These are phyloP conservation scores for Phoma sp. DNA, from an alignment of 2,329 filamentous ascomycete genomes.

Conservation along the genomic window DNA sequence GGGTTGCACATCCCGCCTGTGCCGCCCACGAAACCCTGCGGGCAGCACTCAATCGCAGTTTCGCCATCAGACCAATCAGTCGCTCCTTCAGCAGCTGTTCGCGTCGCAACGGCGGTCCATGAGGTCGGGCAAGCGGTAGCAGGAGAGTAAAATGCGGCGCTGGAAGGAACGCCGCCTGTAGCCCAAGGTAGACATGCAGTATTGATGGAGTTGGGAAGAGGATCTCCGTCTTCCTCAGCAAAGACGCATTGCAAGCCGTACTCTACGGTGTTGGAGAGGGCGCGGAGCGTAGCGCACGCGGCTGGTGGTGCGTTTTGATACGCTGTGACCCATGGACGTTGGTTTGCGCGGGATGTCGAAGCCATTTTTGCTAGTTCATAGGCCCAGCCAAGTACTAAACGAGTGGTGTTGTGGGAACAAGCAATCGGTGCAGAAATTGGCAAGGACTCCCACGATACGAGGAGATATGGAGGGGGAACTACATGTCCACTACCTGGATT, in stretches of 20 bases:
- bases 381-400: background rate
- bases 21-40: conserved; percentile 26
- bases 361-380: conserved; percentile 15
- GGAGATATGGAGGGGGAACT: background rate
- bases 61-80: conserved; percentile 28
- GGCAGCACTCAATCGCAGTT: conserved; percentile 33
- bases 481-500: background rate
- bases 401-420: background rate
- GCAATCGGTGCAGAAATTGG: too few relatives aligned
- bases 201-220: conserved; percentile 82
- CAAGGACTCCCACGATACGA: too few relatives aligned
- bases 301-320: conserved; percentile 24
- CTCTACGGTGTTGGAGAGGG: conserved; percentile 15
- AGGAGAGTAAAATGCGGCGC: conserved; percentile 30
- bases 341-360: conserved; percentile 20
- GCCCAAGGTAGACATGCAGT: conserved; percentile 41
- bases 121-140: conserved; percentile 30
- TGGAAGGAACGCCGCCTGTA: conserved; percentile 16
- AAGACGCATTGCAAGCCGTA: conserved; percentile 94
- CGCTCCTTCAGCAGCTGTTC: conserved; percentile 13
- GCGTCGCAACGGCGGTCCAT: conserved; percentile 30
- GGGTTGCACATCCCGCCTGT: conserved; percentile 20
- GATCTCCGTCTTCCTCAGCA: conserved; percentile 70
- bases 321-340: conserved; percentile 25
- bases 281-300: conserved; percentile 28